Base-by-base conservation (phyloP, 768 basidiomycete species). In the Lactarius deliciosus region DNA sequence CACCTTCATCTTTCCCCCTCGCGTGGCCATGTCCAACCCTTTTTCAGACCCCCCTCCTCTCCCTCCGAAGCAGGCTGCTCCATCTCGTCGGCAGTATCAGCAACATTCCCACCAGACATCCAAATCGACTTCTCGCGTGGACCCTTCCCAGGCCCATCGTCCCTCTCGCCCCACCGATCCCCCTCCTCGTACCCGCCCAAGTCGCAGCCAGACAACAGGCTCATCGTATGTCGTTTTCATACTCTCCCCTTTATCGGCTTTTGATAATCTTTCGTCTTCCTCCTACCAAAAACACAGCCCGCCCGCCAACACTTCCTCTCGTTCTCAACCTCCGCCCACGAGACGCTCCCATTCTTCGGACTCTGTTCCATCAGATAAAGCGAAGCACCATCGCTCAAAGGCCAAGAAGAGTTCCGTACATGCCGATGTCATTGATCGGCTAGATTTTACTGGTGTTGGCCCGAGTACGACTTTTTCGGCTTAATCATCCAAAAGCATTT, bases 361-460 rank as follows among this genome's bases (percentile, higher is more conserved):
- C 66, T 82, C 82, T 30, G 78, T 79, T 58, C 70, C 78, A 64
- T 75, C 79, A 55, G 83, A 83, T 68, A 84, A 82, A 73, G 73
- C 76, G 61, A 85, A 80, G 70, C 68, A 69, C 28, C 76, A 75
- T 54, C 87, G 85, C 74, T 73, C 81, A 66, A 80, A 82, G 73
- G 69, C 84, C 71, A 85, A 83, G 84, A 93, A 92, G 78, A 86
- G 86, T 65, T 92, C 90, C 25, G 81, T 85, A 66, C 91, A 94
- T 74, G 91, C 91, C 70, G 92, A 94, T 80, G 87, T 92, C 72
- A 94, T 94, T 77, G 92, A 94, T 81, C 85, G 90, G 70, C 86
- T 94, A 66, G 92, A 94, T 78, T 90, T 86, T 66, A 90, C 90
- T 20, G 89, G 92, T 72, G 89, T 92, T 50, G 92, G 91, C 10